Evolutionary conservation across 2,329 filamentous ascomycete species (phyloP), one percentile per base, ranked within the genome.

Genomic region (Fusarium subtropicale): DNA sequence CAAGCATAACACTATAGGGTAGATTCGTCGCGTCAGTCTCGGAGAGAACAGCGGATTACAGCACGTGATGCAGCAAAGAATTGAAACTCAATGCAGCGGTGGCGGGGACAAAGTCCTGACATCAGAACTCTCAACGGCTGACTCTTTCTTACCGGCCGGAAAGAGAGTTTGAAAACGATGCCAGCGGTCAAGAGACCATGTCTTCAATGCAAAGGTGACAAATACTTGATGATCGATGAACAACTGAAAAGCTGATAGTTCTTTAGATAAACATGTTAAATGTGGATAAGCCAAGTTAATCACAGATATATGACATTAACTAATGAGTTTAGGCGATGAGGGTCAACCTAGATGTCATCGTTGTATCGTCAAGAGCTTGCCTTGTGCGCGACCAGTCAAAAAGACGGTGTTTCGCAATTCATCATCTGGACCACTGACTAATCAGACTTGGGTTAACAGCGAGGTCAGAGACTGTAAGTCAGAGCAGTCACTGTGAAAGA

Each of bases 211-310:
- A 79, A 78, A 79, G 77, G 77, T 78, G 60, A 56, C 22, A n/a
- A 2, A 39, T 6, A 12, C 11, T 15, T 30, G n/a, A n/a, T n/a
- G n/a, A n/a, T n/a, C n/a, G n/a, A n/a, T n/a, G n/a, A n/a, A n/a
- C n/a, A n/a, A n/a, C n/a, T n/a, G n/a, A n/a, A n/a, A n/a, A n/a
- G n/a, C n/a, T n/a, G n/a, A n/a, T n/a, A n/a, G n/a, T n/a, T n/a
- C n/a, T n/a, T n/a, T n/a, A 79, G 78, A 79, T 42, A 79, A 79
- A 52, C 76, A 79, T 65, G 76, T 79, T 48, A 79, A 78, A 71
- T 79, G 78, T 79, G 64, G 71, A 76, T 41, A 6, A 8, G 11
- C 7, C 7, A 2, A 18, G 11, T 20, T 3, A 4, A 31, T 5
- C 6, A 44, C 7, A 33, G 13, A 12, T 9, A 20, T 15, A 10